Percentiles rank a stretch among this genome's conserved stretches.
These are phyloP conservation scores for Gastroboletus turbinatus DNA, from an alignment of 1,284 basidiomycete genomes.

Conservation along the genomic window DNA sequence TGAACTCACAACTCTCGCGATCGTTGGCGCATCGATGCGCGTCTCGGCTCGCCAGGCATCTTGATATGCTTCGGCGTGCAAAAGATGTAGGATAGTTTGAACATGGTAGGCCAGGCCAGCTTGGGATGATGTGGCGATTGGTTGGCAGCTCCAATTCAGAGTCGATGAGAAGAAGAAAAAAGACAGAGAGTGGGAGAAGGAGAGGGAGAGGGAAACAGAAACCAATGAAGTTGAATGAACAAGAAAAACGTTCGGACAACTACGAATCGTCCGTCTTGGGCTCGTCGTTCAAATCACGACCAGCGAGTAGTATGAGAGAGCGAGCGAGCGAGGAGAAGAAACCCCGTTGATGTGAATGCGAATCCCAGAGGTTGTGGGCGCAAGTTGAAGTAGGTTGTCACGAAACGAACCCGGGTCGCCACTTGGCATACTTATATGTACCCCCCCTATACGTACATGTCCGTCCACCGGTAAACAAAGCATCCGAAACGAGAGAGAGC, in stretches of 20 bases:
- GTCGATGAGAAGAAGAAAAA: neutral
- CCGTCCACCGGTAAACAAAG: conserved; percentile 8
- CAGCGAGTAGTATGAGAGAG: neutral
- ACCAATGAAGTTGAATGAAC: too few species aligned
- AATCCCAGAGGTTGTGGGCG: neutral
- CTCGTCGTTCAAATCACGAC: conserved; percentile 2
- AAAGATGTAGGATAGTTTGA: conserved; percentile 35
- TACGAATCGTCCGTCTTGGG: neutral
- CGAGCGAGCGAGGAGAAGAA: neutral
- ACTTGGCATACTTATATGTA: conserved; percentile 5
- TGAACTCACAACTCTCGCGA: conserved; percentile 28
- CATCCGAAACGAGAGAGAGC: conserved; percentile 2
- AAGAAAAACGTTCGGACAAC: neutral
- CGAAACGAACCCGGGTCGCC: conserved; percentile 2
- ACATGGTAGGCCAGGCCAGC: conserved; percentile 9
- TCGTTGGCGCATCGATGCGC: conserved; percentile 23
- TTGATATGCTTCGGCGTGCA: conserved; percentile 33
- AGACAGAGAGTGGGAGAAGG: neutral
- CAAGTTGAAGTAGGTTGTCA: neutral
- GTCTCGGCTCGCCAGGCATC: conserved; percentile 30
- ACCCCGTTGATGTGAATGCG: neutral
- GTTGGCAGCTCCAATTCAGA: neutral
- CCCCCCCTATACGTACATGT: conserved; percentile 4
- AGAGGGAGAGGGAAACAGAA: neutral
- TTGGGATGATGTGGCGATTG: neutral